A percentile compares a stretch with the other conserved stretches of the same genome.
Conservation (phyloP, 768 basidiomycete genomes). For the Termitomyces sp. region DNA sequence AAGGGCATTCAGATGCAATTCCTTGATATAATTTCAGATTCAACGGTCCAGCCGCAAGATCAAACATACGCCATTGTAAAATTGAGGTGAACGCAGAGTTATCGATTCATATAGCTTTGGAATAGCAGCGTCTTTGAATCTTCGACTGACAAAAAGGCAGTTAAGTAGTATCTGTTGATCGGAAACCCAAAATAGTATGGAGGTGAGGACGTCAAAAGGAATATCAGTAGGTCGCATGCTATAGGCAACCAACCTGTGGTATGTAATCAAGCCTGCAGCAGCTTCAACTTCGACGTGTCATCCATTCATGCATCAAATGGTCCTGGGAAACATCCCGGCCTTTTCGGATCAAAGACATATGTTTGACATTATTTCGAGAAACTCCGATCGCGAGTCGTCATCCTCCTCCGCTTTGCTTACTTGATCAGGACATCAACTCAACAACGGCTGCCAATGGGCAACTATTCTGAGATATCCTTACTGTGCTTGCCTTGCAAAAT, state of each 20-base stretch:
- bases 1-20: slow-evolving; percentile 1
- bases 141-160: slow-evolving; percentile 2
- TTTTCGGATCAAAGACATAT: background rate
- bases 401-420: no score
- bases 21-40: background rate
- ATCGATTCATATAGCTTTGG: background rate
- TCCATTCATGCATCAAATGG: no score
- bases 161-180: background rate
- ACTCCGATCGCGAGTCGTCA: no score
- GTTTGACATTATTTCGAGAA: no score
- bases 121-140: background rate
- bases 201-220: slow-evolving; percentile 1
- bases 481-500: no score
- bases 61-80: background rate
- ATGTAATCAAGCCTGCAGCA: background rate
- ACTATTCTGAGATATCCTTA: no score
- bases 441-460: background rate
- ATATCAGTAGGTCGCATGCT: background rate
- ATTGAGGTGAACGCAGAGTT: slow-evolving; percentile 2
- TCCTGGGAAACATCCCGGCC: background rate
- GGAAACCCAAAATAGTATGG: background rate
- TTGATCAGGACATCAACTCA: background rate
- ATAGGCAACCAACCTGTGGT: background rate
- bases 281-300: no score
- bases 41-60: background rate